These are phyloP conservation scores for Prillingera fragicola DNA, from an alignment of 1,284 basidiomycete genomes.

Conservation along the genomic window DNA sequence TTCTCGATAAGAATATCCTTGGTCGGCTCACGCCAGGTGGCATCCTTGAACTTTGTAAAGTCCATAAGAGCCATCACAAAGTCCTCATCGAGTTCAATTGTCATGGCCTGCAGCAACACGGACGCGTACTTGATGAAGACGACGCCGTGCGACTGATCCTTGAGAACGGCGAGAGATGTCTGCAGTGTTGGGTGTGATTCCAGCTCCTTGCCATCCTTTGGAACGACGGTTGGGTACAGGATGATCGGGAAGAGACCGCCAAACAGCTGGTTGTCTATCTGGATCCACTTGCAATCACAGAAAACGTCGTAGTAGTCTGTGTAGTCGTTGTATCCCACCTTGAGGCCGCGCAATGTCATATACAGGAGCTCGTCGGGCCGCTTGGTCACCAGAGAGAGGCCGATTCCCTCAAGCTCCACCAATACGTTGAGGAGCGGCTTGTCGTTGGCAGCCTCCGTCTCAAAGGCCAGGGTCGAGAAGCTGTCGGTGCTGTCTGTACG, in stretches of 20 bases:
- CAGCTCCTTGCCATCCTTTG: constrained; percentile 70
- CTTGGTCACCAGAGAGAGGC: constrained; percentile 86
- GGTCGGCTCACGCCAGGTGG: constrained; percentile 71
- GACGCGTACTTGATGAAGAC: constrained; percentile 96
- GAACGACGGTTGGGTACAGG: constrained; percentile 86
- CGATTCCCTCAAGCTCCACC: constrained; percentile 83
- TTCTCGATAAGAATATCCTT: constrained; percentile 72
- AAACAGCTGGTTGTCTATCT: constrained; percentile 97
- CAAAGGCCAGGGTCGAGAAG: constrained; percentile 59
- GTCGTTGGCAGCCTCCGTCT: constrained; percentile 71
- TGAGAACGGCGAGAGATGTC: constrained; percentile 79
- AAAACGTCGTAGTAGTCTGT: constrained; percentile 74
- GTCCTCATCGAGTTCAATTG: constrained; percentile 94
- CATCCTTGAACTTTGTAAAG: constrained; percentile 83
- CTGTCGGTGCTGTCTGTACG: constrained; percentile 32
- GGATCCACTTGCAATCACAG: constrained; percentile 79
- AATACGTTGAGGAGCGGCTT: constrained; percentile 63
- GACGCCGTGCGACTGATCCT: constrained; percentile 84
- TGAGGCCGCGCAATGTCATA: constrained; percentile 70
- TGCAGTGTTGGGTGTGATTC: constrained; percentile 90
- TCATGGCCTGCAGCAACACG: constrained; percentile 87
- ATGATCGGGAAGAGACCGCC: constrained; percentile 94
- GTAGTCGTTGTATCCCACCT: constrained; percentile 81
- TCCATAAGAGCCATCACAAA: constrained; percentile 90
- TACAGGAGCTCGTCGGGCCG: constrained; percentile 87